phyloP scores from a whole-genome alignment of 176 grass and related monocot genomes.

The Rhynchospora pubera region DNA sequence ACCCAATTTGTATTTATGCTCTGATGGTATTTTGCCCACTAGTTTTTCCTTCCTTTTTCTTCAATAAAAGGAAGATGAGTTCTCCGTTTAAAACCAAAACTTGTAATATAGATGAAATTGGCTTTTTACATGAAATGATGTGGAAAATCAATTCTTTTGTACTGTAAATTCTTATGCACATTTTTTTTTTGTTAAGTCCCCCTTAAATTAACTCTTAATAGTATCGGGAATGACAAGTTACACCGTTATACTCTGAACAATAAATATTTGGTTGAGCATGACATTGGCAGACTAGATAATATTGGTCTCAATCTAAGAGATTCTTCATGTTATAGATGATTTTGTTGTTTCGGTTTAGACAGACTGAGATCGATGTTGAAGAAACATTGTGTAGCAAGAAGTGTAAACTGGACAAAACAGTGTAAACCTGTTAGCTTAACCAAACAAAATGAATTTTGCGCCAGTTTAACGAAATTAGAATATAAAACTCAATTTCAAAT shows the following conservation, averaged over 20 bases:
- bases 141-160: not conserved
- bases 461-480: no score
- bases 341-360: no score
- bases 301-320: no score
- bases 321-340: no score
- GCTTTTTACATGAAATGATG: not conserved
- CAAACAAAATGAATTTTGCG: no score
- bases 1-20: not conserved
- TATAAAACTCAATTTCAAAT: not conserved
- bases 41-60: not conserved
- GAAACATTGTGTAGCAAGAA: no score
- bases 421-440: no score
- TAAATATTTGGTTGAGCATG: no score
- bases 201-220: not conserved
- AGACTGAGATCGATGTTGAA: no score
- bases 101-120: constrained; percentile 5
- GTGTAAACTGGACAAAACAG: no score
- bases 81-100: not conserved
- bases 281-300: no score
- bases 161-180: not conserved
- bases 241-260: no score
- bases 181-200: not conserved
- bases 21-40: not conserved
- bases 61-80: not conserved
- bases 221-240: not conserved